Percentiles rank a stretch among this genome's conserved stretches.
Evolutionary conservation across 2,329 filamentous ascomycete genomes (phyloP).

Genomic region (Chalaropsis ovoidea): DNA sequence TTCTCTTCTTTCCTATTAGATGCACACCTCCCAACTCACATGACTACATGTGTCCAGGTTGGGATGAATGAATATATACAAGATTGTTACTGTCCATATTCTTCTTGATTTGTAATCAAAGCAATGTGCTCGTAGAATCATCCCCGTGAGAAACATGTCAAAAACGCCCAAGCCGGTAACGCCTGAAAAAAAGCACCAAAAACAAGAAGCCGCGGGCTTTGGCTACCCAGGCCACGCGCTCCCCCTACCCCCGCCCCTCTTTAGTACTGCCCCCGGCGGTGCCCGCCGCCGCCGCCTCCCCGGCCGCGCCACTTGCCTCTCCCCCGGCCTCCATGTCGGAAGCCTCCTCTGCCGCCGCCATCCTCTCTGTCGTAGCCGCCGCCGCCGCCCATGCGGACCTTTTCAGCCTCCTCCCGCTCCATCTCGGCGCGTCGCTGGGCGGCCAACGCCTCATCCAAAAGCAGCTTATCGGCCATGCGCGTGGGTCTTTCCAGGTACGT

Average conservation of each 20-base stretch:
- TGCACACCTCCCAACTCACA: not conserved
- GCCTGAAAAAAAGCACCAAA: not conserved
- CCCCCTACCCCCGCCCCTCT: not conserved
- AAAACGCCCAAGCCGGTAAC: not conserved
- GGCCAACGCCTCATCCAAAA: constrained; percentile 37
- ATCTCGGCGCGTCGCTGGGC: constrained; percentile 31
- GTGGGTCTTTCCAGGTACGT: constrained; percentile 65
- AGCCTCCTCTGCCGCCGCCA: constrained; percentile 29
- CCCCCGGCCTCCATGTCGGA: constrained; percentile 31
- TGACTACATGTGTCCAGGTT: not conserved
- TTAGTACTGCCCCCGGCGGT: constrained; percentile 33
- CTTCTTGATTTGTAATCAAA: not conserved
- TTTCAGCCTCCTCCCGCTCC: constrained; percentile 21
- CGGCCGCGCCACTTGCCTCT: constrained; percentile 36
- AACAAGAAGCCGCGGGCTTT: not conserved
- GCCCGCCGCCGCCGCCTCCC: constrained; percentile 28
- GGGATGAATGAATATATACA: not conserved
- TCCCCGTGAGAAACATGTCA: not conserved
- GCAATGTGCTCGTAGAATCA: not conserved
- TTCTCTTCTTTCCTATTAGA: not conserved
- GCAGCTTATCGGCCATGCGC: constrained; percentile 56
- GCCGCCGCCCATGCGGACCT: constrained; percentile 22
- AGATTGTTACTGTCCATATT: not conserved
- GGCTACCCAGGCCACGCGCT: not conserved
- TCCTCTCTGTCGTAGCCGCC: constrained; percentile 34